A percentile compares a stretch with the other conserved stretches of the same genome.
These are phyloP conservation scores for Dryas integrifolia DNA, from an alignment of 331 rosid genomes.

Conservation along the genomic window DNA sequence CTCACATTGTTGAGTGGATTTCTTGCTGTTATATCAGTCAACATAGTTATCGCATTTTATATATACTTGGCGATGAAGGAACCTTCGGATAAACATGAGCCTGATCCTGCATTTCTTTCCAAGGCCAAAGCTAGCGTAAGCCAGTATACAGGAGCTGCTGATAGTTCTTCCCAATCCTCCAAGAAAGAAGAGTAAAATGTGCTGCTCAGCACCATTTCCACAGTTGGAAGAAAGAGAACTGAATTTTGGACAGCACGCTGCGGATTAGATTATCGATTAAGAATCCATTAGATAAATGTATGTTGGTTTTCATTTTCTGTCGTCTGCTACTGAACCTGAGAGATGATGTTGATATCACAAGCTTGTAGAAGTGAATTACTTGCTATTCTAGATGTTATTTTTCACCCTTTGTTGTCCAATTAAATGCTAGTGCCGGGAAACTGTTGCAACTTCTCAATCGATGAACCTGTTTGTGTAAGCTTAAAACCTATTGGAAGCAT, in stretches of 20 bases:
- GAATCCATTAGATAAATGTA: not conserved
- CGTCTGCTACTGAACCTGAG: not conserved
- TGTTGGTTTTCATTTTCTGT: not conserved
- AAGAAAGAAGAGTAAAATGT: constrained; percentile 62
- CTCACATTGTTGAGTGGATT: constrained; percentile 79
- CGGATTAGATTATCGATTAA: not conserved
- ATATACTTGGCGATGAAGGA: constrained; percentile 83
- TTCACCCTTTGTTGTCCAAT: not conserved
- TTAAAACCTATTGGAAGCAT: too few relatives aligned
- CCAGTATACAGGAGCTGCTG: constrained; percentile 40
- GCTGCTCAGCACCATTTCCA: too few relatives aligned
- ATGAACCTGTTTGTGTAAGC: too few relatives aligned
- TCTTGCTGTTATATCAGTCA: constrained; percentile 84
- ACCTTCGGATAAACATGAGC: constrained; percentile 70
- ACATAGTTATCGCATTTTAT: constrained; percentile 71
- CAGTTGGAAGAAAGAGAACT: not conserved
- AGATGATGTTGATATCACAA: not conserved
- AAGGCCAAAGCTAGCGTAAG: constrained; percentile 79
- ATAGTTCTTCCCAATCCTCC: constrained; percentile 40
- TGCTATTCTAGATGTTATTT: not conserved
- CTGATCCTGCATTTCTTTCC: constrained; percentile 74
- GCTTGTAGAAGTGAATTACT: not conserved
- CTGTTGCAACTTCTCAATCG: not conserved
- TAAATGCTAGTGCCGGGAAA: not conserved
- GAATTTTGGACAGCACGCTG: not conserved